Evolutionary conservation across 108 stramenopile genomes (phyloP).

Genomic region (Cyclotella sp.): DNA sequence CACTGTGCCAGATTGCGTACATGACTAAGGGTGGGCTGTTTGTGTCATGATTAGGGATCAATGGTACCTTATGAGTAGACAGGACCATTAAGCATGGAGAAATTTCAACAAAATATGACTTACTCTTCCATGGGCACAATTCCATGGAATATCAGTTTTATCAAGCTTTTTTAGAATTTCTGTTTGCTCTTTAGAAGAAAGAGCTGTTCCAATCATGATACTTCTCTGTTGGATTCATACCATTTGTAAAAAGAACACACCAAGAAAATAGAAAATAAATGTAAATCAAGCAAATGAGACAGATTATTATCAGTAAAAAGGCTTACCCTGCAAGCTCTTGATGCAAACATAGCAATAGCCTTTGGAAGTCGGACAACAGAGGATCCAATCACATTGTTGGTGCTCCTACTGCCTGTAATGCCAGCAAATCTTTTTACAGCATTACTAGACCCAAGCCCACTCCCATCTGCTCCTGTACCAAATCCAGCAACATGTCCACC

Average conservation of each 20-base stretch:
- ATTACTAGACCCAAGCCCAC: conserved; percentile 77
- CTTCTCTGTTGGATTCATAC: conserved; percentile 34
- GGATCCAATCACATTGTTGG: conserved; percentile 37
- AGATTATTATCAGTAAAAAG: too few relatives aligned
- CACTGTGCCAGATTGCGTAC: conserved; percentile 62
- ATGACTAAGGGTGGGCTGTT: conserved; percentile 90
- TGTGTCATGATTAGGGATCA: not conserved
- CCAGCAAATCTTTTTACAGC: conserved; percentile 83
- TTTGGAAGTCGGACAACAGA: conserved; percentile 89
- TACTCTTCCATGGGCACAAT: conserved; percentile 78
- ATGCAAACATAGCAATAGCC: conserved; percentile 97
- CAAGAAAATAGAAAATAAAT: too few relatives aligned
- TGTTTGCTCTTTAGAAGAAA: conserved; percentile 86
- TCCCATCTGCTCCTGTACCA: conserved; percentile 83
- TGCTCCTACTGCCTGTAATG: conserved; percentile 10
- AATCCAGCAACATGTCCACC: conserved; percentile 65
- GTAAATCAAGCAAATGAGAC: too few relatives aligned
- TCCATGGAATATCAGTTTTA: conserved; percentile 93
- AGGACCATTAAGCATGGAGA: too few relatives aligned
- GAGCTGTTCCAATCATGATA: conserved; percentile 96
- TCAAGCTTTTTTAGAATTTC: conserved; percentile 81
- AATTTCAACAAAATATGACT: not conserved
- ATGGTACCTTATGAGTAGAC: conserved; percentile 47
- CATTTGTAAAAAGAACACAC: not conserved
- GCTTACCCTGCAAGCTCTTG: conserved; percentile 87